Conservation (phyloP, 2,329 filamentous ascomycete genomes). For the Periconia macrospinosa region DNA sequence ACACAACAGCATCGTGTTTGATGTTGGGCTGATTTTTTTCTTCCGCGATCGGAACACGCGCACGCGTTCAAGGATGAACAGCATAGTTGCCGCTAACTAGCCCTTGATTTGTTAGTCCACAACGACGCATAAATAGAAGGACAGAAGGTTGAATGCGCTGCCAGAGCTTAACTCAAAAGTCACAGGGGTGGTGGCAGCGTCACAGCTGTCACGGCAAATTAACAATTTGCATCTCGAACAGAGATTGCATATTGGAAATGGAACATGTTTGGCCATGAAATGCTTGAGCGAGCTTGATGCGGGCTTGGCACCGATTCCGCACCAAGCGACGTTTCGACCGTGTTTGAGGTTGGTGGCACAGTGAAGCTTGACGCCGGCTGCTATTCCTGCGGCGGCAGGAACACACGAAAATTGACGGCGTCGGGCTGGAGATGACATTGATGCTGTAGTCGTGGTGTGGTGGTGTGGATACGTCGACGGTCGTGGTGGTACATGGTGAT, state of each 20-base stretch:
- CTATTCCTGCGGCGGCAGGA: slow-evolving; percentile 8
- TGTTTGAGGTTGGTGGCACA: slow-evolving; percentile 16
- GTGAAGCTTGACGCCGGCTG: slow-evolving; percentile 2
- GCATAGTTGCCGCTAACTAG: background rate
- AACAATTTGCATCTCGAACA: background rate
- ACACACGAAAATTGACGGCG: slow-evolving; percentile 1
- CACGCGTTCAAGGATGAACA: background rate
- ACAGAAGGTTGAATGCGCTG: background rate
- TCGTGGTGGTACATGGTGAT: background rate
- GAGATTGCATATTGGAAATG: background rate
- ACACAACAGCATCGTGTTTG: slow-evolving; percentile 13
- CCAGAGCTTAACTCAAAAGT: background rate
- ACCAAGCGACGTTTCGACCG: slow-evolving; percentile 11
- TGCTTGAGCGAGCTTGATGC: slow-evolving; percentile 14
- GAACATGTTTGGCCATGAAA: slow-evolving; percentile 14
- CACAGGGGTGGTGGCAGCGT: background rate
- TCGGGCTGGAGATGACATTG: background rate
- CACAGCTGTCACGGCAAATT: background rate
- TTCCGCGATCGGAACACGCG: background rate
- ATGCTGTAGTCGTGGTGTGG: slow-evolving; percentile 2
- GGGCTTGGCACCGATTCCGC: slow-evolving; percentile 15
- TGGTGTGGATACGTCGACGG: too few species aligned
- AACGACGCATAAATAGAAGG: background rate
- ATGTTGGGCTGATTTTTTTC: background rate
- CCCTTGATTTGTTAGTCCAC: background rate